Conservation (phyloP, 176 grass and related monocot species). For the Olyra latifolia region DNA sequence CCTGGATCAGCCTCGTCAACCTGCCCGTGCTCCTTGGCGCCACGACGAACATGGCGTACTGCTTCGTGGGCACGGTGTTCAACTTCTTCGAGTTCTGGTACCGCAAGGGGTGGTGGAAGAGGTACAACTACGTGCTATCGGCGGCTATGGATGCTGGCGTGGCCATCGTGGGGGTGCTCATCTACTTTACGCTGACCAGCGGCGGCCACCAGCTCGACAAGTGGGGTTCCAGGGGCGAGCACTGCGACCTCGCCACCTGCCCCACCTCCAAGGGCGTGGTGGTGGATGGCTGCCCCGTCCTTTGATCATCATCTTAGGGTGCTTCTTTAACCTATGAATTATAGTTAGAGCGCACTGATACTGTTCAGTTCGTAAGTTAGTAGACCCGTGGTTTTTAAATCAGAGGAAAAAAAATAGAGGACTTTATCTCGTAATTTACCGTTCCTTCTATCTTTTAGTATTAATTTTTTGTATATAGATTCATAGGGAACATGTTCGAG, state of each 20-base stretch:
- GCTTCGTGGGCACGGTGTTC: constrained; percentile 66
- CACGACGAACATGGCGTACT: constrained; percentile 69
- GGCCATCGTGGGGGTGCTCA: constrained; percentile 78
- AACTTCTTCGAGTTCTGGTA: constrained; percentile 86
- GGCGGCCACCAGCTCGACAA: constrained; percentile 45
- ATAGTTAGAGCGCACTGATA: background rate
- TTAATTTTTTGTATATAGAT: no score
- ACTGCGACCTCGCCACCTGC: constrained; percentile 73
- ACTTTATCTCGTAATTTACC: no score
- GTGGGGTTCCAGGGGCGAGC: constrained; percentile 68
- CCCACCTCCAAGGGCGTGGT: constrained; percentile 69
- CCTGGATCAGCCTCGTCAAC: constrained; percentile 84
- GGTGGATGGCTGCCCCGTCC: constrained; percentile 62
- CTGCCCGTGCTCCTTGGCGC: constrained; percentile 81
- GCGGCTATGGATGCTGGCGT: constrained; percentile 80
- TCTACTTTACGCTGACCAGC: constrained; percentile 72
- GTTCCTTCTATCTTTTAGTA: background rate
- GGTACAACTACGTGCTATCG: constrained; percentile 94
- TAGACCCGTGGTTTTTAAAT: background rate
- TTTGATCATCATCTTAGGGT: constrained; percentile 38
- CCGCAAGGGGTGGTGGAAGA: constrained; percentile 81
- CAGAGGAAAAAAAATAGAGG: no score
- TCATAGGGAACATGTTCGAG: no score
- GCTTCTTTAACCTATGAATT: no score
- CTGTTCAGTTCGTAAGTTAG: background rate